Percentiles rank a stretch among this genome's conserved stretches.
phyloP scores from a whole-genome alignment of 495 filamentous ascomycete species.

The Neurospora sp. region DNA sequence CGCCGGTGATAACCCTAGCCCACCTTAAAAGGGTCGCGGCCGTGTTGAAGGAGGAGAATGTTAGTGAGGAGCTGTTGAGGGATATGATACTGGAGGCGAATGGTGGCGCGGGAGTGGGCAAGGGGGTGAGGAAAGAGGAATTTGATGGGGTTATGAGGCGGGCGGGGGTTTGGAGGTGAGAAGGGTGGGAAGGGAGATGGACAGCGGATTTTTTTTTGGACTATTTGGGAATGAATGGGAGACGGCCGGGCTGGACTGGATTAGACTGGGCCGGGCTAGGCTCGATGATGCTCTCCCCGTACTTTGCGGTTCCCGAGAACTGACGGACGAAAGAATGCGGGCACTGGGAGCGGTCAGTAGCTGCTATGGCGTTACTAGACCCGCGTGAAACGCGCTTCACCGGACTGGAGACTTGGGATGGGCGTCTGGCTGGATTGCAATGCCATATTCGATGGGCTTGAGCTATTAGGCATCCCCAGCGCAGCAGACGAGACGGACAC shows the following conservation, averaged over 20 bases:
- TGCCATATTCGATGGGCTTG: neutral
- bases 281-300: neutral
- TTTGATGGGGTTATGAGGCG: slow-evolving; percentile 79
- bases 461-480: neutral
- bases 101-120: slow-evolving; percentile 59
- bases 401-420: neutral
- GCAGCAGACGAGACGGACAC: neutral
- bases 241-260: neutral
- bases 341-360: neutral
- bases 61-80: slow-evolving; percentile 66
- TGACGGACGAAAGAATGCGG: neutral
- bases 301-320: neutral
- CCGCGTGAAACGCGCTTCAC: neutral
- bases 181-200: neutral
- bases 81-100: slow-evolving; percentile 95
- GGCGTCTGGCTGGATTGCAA: neutral
- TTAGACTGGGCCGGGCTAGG: neutral
- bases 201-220: neutral
- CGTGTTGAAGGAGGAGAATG: slow-evolving; percentile 72
- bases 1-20: slow-evolving; percentile 54
- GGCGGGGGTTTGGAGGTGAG: slow-evolving; percentile 65
- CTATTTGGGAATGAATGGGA: neutral
- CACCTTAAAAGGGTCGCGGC: slow-evolving; percentile 71
- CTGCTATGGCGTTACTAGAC: neutral
- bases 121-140: slow-evolving; percentile 65